These are phyloP conservation scores for Mesembryanthemum crystallinum DNA, from an alignment of 148 eudicot genomes.

Conservation along the genomic window DNA sequence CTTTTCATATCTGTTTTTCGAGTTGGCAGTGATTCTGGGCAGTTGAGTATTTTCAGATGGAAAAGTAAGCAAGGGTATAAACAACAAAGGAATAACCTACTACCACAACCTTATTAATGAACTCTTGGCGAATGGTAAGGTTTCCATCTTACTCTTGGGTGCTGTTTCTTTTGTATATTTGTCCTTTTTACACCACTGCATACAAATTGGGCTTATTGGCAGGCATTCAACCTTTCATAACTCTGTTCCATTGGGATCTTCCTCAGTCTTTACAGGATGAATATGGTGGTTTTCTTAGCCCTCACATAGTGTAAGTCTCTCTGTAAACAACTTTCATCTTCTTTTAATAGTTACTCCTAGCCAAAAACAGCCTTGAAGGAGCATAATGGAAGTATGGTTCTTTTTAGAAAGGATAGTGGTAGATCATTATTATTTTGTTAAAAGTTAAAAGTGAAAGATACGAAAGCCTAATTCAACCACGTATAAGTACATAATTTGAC, in stretches of 20 bases:
- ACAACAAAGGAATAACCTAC: constrained; percentile 45
- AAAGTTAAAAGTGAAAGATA: too few relatives aligned
- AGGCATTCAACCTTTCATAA: constrained; percentile 46
- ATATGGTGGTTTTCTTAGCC: constrained; percentile 45
- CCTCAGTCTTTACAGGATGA: constrained; percentile 48
- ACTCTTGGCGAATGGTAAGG: constrained; percentile 40
- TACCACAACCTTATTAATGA: constrained; percentile 60
- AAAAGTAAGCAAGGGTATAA: constrained; percentile 44
- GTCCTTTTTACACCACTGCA: background rate
- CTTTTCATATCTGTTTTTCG: background rate
- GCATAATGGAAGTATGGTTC: too few relatives aligned
- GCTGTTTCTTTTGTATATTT: background rate
- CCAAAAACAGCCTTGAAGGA: too few relatives aligned
- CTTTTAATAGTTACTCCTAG: too few relatives aligned
- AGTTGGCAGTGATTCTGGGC: background rate
- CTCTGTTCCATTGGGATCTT: constrained; percentile 51
- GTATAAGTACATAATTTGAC: too few relatives aligned
- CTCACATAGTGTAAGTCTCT: constrained; percentile 38
- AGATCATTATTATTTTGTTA: too few relatives aligned
- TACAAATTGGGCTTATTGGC: constrained; percentile 1
- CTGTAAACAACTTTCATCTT: too few relatives aligned
- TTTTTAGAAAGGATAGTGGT: too few relatives aligned
- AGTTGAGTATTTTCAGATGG: constrained; percentile 37
- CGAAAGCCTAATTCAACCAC: too few relatives aligned
- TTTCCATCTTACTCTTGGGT: background rate